Evolutionary conservation across 169 alveolate species (phyloP), one percentile per base, ranked within the genome.

Genomic region (Plasmodium ovale): DNA sequence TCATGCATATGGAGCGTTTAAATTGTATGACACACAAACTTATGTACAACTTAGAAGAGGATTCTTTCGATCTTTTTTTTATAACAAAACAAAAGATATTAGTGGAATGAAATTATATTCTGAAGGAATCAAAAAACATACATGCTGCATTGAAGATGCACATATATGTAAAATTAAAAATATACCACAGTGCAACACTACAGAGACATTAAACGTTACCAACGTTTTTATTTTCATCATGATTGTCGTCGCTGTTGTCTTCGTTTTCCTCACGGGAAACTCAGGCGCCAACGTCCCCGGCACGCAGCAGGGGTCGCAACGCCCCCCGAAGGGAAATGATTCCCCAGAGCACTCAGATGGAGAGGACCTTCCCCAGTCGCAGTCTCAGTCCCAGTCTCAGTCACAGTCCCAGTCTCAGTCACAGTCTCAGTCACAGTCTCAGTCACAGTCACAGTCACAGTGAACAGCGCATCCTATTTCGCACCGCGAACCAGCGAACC

Each of bases 1-100:
- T 27, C 27, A 64, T 29, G 88, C 88, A n/a, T 77, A 77, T 60
- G 88, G 88, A 31, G 88, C 88, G 39, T 77, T 77, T 33, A 60
- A 77, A 62, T 68, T 77, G 7, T 77, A 77, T 54, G 88, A 77
- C 37, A 23, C 29, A n/a, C 73, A 77, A 42, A 77, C 49, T 0
- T 77, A 77, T 62, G 74, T 64, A 4, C 37, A 60, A 25, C 12
- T 53, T 23, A 77, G 62, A 35, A 47, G 37, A 23, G 74, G 88
- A 16, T 29, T 60, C 12, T 21, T 77, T 21, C 59, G 88, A 21
- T 44, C 14, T 3, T 44, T 77, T 35, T 77, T 77, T 12, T 60
- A 60, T 47, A 33, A 77, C 31, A 19, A 60, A 62, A 29, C 73
- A 16, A 62, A 62, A 12, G 69, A 77, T 21, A 62, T 39, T 51